Evolutionary conservation across 2,329 filamentous ascomycete species (phyloP), one percentile per base, ranked within the genome.

Genomic region (Escovopsis weberi): DNA sequence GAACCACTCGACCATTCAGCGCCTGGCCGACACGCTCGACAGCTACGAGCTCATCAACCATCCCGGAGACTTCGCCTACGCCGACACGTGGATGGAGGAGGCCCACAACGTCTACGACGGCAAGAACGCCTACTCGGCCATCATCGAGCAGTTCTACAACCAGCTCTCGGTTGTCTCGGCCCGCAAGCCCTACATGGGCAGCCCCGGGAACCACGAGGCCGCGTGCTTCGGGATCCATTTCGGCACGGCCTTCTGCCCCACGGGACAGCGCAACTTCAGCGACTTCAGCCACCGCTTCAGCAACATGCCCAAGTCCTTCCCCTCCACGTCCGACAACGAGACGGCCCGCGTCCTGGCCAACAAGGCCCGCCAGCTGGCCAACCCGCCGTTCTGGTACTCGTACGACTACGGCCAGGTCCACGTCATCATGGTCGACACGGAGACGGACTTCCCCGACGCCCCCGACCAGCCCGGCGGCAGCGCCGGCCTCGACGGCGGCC

Each of bases 191-290:
- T 79, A 78, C 61, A 55, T 56, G 51, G 52, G 48, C 28, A 53
- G 51, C 37, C 54, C 54, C 0, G 75, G 75, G 0, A 79, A 78
- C 54, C 74, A 79, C 53, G 75, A 78, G 53, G 72, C 74, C 1
- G 58, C 61, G 37, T 77, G 74, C 52, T 52, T 61, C 44, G 66
- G 71, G 51, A 51, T 69, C 9, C 56, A 59, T 1, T 51, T 55
- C 43, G 56, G 56, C 10, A 55, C 54, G 6, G 50, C 50, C 6
- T 49, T 67, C 2, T 74, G 70, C 48, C 65, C 67, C 0, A 56
- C 61, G 2, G 74, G 74, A 6, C 74, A 78, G 52, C 67, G 62
- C 48, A 78, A 78, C 56, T 78, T 78, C 53, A 77, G 72, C 4
- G 74, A 75, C 46, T 77, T 72, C 55, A 65, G 70, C 61, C 68